Percentiles rank a stretch among this genome's conserved stretches.
These are phyloP conservation scores for Kodamaea neixiangensis DNA, from an alignment of 805 yeast genomes.

Conservation along the genomic window DNA sequence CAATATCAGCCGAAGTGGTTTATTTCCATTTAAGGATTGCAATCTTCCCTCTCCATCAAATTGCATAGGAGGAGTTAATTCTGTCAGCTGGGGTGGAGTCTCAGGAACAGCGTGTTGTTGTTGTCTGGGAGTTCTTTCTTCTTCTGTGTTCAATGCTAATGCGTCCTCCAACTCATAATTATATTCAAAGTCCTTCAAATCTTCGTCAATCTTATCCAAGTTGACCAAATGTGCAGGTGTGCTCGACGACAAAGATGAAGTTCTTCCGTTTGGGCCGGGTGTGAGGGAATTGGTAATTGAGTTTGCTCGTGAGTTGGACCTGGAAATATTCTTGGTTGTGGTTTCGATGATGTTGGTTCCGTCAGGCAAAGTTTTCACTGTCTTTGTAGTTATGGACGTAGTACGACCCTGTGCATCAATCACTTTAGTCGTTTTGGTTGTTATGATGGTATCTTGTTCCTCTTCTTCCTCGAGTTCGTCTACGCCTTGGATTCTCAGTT, in stretches of 20 bases:
- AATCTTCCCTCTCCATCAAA: constrained; percentile 5
- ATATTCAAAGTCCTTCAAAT: constrained; percentile 44
- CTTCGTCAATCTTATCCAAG: constrained; percentile 44
- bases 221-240: constrained; percentile 21
- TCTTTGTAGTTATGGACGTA: constrained; percentile 40
- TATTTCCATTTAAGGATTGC: neutral
- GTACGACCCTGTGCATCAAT: constrained; percentile 43
- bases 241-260: constrained; percentile 21
- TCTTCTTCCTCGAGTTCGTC: constrained; percentile 20
- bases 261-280: constrained; percentile 19
- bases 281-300: constrained; percentile 33
- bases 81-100: neutral
- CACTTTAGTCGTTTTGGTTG: constrained; percentile 46
- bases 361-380: constrained; percentile 39
- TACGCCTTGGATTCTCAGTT: neutral
- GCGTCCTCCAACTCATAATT: constrained; percentile 37
- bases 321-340: constrained; percentile 41
- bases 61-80: neutral
- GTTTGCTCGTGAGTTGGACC: constrained; percentile 35
- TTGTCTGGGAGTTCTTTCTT: neutral
- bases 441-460: constrained; percentile 27
- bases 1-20: constrained; percentile 7
- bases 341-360: constrained; percentile 47
- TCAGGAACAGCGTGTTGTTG: neutral
- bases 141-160: constrained; percentile 6